These are phyloP conservation scores for Massariosphaeria phaeospora DNA, from an alignment of 495 filamentous ascomycete species.

Conservation along the genomic window DNA sequence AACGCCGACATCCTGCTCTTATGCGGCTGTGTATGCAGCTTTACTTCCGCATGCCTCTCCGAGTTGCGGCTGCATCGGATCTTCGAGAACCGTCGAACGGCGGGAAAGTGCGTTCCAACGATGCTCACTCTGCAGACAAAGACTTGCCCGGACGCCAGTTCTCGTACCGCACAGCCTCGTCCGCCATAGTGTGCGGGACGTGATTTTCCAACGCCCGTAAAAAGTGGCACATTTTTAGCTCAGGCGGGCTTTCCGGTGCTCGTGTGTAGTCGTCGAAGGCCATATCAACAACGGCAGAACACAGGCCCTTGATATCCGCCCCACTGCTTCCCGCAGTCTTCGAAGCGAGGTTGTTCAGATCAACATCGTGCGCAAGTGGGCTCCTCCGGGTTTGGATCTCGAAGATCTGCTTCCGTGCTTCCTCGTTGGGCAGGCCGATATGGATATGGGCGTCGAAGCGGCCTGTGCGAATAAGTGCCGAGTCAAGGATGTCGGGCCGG, in stretches of 20 bases:
- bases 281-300: constrained; percentile 37
- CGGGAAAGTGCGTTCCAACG: neutral
- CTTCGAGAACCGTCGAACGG: neutral
- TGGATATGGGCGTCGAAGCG: constrained; percentile 87
- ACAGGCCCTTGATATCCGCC: constrained; percentile 81
- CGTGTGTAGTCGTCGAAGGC: constrained; percentile 20
- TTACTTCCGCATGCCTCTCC: neutral
- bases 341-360: constrained; percentile 60
- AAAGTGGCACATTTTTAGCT: constrained; percentile 29
- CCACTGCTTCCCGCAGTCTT: constrained; percentile 78
- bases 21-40: constrained; percentile 15
- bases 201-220: constrained; percentile 20
- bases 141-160: constrained; percentile 31
- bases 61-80: neutral
- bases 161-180: constrained; percentile 27
- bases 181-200: constrained; percentile 24
- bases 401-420: constrained; percentile 73
- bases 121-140: constrained; percentile 20
- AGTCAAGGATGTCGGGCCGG: constrained; percentile 79
- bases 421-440: constrained; percentile 74
- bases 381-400: constrained; percentile 58
- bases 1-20: neutral
- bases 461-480: constrained; percentile 81
- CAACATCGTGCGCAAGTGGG: constrained; percentile 59
- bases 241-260: constrained; percentile 7